phyloP scores from a whole-genome alignment of 2,329 filamentous ascomycete species.

The Beauveria varroae region DNA sequence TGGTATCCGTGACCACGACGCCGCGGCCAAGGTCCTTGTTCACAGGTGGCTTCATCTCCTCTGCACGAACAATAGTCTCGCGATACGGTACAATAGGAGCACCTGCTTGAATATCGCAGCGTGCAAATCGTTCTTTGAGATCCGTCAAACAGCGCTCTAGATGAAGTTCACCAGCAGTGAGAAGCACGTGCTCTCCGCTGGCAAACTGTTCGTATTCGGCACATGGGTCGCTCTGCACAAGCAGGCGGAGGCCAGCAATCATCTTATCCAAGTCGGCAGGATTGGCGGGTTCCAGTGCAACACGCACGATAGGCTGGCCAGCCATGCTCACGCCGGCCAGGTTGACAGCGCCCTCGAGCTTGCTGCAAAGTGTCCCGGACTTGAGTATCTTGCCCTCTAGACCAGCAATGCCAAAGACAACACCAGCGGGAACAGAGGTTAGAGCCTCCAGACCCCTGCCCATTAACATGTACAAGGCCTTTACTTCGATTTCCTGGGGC shows the following conservation, averaged over 20 bases:
- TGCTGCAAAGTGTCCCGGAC: constrained; percentile 86
- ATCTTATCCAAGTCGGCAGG: constrained; percentile 90
- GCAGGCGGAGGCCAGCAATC: constrained; percentile 76
- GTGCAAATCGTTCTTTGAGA: constrained; percentile 83
- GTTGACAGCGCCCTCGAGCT: constrained; percentile 79
- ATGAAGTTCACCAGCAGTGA: constrained; percentile 91
- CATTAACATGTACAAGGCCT: constrained; percentile 91
- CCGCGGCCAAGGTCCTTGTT: constrained; percentile 84
- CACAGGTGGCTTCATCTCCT: constrained; percentile 85
- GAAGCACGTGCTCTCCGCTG: constrained; percentile 88
- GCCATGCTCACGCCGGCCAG: constrained; percentile 75
- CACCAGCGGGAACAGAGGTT: constrained; percentile 79
- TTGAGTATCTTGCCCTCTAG: constrained; percentile 93
- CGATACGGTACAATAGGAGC: constrained; percentile 93
- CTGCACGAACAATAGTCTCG: constrained; percentile 78
- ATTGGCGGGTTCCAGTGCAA: constrained; percentile 88
- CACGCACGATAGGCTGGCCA: constrained; percentile 86
- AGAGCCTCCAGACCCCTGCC: constrained; percentile 80
- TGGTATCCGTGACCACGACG: constrained; percentile 64
- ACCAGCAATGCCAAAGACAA: constrained; percentile 90
- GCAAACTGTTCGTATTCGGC: constrained; percentile 90
- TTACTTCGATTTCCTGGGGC: constrained; percentile 77
- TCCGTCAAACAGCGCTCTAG: constrained; percentile 91
- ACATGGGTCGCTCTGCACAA: constrained; percentile 93
- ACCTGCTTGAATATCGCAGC: constrained; percentile 89